A percentile compares a stretch with the other conserved stretches of the same genome.
Evolutionary conservation across 2,329 filamentous ascomycete species (phyloP).

Genomic region (Boeremia exigua): DNA sequence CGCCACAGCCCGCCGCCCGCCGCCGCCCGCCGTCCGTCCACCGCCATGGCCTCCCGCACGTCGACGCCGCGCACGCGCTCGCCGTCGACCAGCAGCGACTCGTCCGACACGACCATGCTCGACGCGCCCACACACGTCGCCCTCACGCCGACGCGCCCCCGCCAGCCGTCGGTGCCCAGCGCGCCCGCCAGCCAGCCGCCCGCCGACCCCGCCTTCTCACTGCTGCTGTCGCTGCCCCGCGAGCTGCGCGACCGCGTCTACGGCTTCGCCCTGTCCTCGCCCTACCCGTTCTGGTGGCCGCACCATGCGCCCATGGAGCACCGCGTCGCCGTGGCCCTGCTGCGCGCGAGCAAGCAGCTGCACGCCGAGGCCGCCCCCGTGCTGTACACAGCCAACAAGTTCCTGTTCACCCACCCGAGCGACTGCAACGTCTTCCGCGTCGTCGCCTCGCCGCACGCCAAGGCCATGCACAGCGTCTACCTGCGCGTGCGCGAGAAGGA

Average conservation of each 20-base stretch:
- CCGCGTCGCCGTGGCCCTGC: slow-evolving; percentile 34
- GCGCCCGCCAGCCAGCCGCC: slow-evolving; percentile 15
- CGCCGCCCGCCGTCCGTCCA: background rate
- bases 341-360: slow-evolving; percentile 38
- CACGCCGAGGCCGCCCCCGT: slow-evolving; percentile 43
- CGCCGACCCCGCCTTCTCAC: slow-evolving; percentile 37
- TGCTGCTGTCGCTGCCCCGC: slow-evolving; percentile 44
- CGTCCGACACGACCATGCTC: slow-evolving; percentile 44
- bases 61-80: slow-evolving; percentile 41
- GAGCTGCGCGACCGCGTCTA: slow-evolving; percentile 48
- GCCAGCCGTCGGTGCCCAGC: slow-evolving; percentile 27
- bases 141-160: slow-evolving; percentile 36
- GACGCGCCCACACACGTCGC: slow-evolving; percentile 35
- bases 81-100: slow-evolving; percentile 36
- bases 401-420: slow-evolving; percentile 48
- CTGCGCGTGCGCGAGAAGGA: slow-evolving; percentile 48
- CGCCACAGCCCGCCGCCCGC: background rate
- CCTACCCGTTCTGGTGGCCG: slow-evolving; percentile 45
- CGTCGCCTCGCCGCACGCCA: slow-evolving; percentile 36
- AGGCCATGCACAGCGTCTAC: slow-evolving; percentile 38
- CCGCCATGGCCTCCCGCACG: slow-evolving; percentile 35
- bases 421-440: slow-evolving; percentile 51
- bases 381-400: slow-evolving; percentile 46
- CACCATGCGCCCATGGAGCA: slow-evolving; percentile 24
- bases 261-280: slow-evolving; percentile 37